A percentile compares a stretch with the other conserved stretches of the same genome.
These are phyloP conservation scores for Ceratocystis papillata DNA, from an alignment of 2,329 filamentous ascomycete genomes.

Conservation along the genomic window DNA sequence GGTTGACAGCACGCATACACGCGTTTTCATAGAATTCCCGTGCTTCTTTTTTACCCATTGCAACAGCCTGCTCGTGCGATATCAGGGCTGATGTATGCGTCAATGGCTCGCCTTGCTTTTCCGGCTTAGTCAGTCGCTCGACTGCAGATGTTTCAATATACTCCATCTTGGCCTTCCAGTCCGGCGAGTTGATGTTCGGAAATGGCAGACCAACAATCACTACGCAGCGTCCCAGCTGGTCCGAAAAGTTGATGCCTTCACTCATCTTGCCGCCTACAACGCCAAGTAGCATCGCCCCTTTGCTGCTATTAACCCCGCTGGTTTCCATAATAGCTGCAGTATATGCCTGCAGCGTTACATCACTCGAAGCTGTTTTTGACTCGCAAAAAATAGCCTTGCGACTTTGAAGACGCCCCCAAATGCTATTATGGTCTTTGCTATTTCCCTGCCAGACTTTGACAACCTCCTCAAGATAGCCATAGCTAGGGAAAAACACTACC, in stretches of 20 bases:
- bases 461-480: slow-evolving; percentile 75
- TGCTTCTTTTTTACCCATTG: slow-evolving; percentile 45
- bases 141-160: slow-evolving; percentile 55
- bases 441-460: slow-evolving; percentile 48
- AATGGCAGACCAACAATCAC: slow-evolving; percentile 88
- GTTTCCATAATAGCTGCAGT: slow-evolving; percentile 48
- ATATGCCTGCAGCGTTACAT: slow-evolving; percentile 66
- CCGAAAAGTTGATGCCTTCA: slow-evolving; percentile 97
- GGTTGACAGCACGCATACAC: slow-evolving; percentile 94
- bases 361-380: slow-evolving; percentile 44
- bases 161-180: slow-evolving; percentile 86
- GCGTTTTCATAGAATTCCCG: slow-evolving; percentile 85
- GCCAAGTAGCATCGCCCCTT: slow-evolving; percentile 70
- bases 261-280: slow-evolving; percentile 92
- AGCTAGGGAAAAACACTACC: slow-evolving; percentile 92
- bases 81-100: not conserved
- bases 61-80: slow-evolving; percentile 27
- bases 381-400: slow-evolving; percentile 56
- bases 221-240: slow-evolving; percentile 77
- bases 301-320: slow-evolving; percentile 32
- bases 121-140: slow-evolving; percentile 22
- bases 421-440: slow-evolving; percentile 30
- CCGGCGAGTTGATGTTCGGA: slow-evolving; percentile 75
- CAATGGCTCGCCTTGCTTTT: not conserved
- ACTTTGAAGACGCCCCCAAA: slow-evolving; percentile 49